Percentiles rank a stretch among this genome's conserved stretches.
These are phyloP conservation scores for Phialophora tarda DNA, from an alignment of 2,329 filamentous ascomycete genomes.

Conservation along the genomic window DNA sequence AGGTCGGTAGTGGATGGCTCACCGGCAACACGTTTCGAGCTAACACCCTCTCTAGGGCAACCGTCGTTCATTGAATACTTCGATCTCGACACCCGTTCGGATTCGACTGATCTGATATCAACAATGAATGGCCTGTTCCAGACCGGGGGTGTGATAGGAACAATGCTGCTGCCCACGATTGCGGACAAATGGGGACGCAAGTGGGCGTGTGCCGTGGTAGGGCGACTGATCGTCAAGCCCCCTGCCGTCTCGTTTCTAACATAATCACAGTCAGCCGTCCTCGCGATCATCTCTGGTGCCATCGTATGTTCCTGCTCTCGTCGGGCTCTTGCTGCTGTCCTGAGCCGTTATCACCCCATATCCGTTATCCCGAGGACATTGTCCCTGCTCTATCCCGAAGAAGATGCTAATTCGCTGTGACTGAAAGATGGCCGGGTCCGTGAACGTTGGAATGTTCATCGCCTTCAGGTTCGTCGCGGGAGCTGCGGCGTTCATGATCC, in stretches of 20 bases:
- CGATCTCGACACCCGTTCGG: slow-evolving; percentile 29
- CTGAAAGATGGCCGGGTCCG: slow-evolving; percentile 22
- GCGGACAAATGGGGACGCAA: slow-evolving; percentile 36
- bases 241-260: background rate
- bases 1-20: slow-evolving; percentile 30
- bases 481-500: slow-evolving; percentile 36
- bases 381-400: background rate
- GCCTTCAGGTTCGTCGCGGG: slow-evolving; percentile 36
- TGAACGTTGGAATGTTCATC: slow-evolving; percentile 36
- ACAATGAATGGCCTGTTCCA: slow-evolving; percentile 35
- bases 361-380: background rate
- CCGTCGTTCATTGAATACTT: slow-evolving; percentile 52
- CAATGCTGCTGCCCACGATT: slow-evolving; percentile 29
- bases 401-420: background rate
- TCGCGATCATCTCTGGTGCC: slow-evolving; percentile 31
- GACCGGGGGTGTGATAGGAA: slow-evolving; percentile 31
- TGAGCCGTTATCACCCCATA: background rate
- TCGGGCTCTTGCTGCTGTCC: background rate
- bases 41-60: slow-evolving; percentile 40
- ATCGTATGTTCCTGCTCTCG: slow-evolving; percentile 1
- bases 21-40: background rate
- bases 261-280: slow-evolving; percentile 22
- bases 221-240: background rate
- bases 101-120: slow-evolving; percentile 35
- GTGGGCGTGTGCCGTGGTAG: slow-evolving; percentile 34